Percentiles rank a stretch among this genome's conserved stretches.
These are phyloP conservation scores for Thuja plicata DNA, from an alignment of 83 land plant genomes.

Conservation along the genomic window DNA sequence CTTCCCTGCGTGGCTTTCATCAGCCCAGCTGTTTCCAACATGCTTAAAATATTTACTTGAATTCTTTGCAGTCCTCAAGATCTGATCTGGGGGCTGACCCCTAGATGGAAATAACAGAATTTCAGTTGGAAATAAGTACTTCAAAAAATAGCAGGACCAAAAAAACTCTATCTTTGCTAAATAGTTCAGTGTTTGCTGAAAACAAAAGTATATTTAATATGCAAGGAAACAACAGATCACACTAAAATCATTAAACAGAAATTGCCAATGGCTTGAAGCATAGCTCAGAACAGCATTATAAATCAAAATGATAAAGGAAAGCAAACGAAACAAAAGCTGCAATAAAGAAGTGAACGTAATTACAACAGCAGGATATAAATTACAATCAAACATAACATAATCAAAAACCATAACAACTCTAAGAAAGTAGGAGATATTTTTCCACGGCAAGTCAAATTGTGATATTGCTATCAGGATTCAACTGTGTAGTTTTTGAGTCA, in stretches of 20 bases:
- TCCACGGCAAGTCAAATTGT: too few species aligned
- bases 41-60: conserved; percentile 81
- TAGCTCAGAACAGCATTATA: background rate
- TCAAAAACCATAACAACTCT: background rate
- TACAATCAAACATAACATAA: background rate
- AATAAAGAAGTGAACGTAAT: background rate
- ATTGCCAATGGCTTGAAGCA: background rate
- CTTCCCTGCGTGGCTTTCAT: conserved; percentile 25
- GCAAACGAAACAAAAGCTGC: background rate
- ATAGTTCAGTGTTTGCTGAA: background rate
- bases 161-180: background rate
- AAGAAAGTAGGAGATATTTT: too few species aligned
- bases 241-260: background rate
- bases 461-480: too few species aligned
- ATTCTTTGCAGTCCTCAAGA: conserved; percentile 71
- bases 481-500: too few species aligned
- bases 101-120: conserved; percentile 32
- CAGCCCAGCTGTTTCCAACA: conserved; percentile 43
- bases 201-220: background rate
- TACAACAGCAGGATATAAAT: background rate
- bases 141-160: background rate
- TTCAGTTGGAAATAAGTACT: background rate
- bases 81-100: conserved; percentile 81
- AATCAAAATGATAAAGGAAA: background rate
- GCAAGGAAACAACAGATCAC: background rate